Evolutionary conservation across 495 filamentous ascomycete species (phyloP), one percentile per base, ranked within the genome.

Genomic region (Penicillium diatomitis): DNA sequence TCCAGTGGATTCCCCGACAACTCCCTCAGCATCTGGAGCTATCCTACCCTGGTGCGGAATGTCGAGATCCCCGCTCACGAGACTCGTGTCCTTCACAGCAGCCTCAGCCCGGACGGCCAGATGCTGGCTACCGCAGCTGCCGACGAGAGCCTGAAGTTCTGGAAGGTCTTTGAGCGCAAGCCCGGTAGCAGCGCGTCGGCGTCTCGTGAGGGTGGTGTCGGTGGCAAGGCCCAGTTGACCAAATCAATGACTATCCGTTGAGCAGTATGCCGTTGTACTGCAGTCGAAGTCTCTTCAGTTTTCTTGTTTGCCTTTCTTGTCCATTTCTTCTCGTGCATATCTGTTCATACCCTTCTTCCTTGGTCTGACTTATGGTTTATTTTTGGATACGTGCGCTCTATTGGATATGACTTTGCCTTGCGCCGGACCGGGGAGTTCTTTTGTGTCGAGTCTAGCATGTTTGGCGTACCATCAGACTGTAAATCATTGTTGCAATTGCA

Each of bases 151-250:
- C 76, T 99, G 64, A 99, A 99, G 69, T 99, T 99, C 79, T 99
- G 92, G 92, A 98, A 97, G 82, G 71, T 97, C 54, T 98, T 98
- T 57, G 92, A 98, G 78, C 95, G 94, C 80, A 95, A 96, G 77
- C 69, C 89, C 27, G 91, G 89, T 31, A 74, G 73, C 38, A 72
- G 66, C 47, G 76, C 75, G 41, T 66, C 77, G 2, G 71, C 80
- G 8, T 64, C 79, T 36, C 72, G 77, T 7, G 77, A 78, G 49
- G 76, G 76, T 33, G 65, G 74, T 45, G 73, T 82, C 35, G 74
- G 76, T 12, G 76, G 77, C 49, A 85, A 84, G 56, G 82, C 78
- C 7, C 82, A 85, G 53, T 84, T 95, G 78, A 80, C 79, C 60
- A 96, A 95, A 80, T 87, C 89, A 66, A 95, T 96, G 88, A 97